Conservation (phyloP, 1,284 basidiomycete species). For the Trametes hirsuta region DNA sequence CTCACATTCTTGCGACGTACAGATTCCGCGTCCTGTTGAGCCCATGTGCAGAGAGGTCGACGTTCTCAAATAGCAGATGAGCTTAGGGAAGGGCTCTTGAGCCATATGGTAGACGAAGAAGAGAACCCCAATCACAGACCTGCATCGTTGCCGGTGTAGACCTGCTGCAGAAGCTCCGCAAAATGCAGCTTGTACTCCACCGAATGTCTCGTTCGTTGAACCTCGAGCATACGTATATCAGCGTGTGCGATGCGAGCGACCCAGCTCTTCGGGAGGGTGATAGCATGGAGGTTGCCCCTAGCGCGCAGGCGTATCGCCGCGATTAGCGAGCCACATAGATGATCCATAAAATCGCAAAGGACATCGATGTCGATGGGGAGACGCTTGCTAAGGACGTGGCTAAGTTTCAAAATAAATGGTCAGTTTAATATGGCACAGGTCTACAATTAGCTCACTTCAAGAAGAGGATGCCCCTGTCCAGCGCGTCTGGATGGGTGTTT, state of each 20-base stretch:
- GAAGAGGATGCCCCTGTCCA: constrained; percentile 36
- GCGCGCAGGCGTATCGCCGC: constrained; percentile 35
- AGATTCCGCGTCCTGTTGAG: constrained; percentile 31
- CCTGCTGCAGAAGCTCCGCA: constrained; percentile 33
- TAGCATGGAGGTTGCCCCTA: constrained; percentile 39
- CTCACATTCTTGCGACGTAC: constrained; percentile 47
- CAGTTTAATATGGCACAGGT: neutral
- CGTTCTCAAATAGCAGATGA: constrained; percentile 34
- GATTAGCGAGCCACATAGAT: constrained; percentile 41
- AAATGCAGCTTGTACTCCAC: constrained; percentile 30
- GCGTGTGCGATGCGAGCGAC: constrained; percentile 32
- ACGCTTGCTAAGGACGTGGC: constrained; percentile 42
- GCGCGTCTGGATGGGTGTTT: constrained; percentile 19
- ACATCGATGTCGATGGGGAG: constrained; percentile 44
- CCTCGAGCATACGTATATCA: neutral
- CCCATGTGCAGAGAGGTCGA: constrained; percentile 24
- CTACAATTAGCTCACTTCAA: constrained; percentile 22
- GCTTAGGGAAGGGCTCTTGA: constrained; percentile 20
- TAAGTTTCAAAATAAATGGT: constrained; percentile 22
- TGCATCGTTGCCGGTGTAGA: constrained; percentile 33
- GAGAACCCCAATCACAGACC: neutral
- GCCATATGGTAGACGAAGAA: too few species aligned
- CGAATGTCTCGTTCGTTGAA: constrained; percentile 16
- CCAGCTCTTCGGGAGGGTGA: constrained; percentile 56
- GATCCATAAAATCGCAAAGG: constrained; percentile 52